A percentile compares a stretch with the other conserved stretches of the same genome.
phyloP scores from a whole-genome alignment of 208 protist genomes.

The Leishmania guyanensis region DNA sequence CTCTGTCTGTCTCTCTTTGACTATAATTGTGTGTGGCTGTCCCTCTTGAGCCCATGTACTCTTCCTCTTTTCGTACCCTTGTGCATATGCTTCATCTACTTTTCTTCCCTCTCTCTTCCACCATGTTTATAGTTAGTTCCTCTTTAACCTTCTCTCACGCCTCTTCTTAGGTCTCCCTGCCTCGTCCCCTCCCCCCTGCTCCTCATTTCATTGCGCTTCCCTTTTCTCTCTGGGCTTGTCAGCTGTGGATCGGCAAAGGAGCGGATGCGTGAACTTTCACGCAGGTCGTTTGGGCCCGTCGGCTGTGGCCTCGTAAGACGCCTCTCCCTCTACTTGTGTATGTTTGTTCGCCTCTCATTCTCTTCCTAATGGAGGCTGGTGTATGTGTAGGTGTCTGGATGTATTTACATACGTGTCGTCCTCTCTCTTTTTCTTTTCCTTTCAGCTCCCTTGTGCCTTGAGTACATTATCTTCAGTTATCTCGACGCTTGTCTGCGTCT shows the following conservation, averaged over 20 bases:
- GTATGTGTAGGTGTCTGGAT: neutral
- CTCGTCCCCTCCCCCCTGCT: neutral
- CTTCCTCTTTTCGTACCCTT: too few species aligned
- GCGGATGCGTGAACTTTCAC: neutral
- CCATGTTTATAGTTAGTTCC: neutral
- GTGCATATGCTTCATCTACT: neutral
- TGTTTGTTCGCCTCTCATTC: neutral
- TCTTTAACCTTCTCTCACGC: neutral
- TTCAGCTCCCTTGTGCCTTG: neutral
- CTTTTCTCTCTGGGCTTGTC: neutral
- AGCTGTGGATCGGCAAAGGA: neutral
- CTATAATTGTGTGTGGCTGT: neutral
- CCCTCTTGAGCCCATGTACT: neutral
- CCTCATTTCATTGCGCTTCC: neutral
- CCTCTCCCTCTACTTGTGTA: neutral
- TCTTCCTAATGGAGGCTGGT: neutral
- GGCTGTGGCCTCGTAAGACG: neutral
- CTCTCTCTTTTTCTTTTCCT: neutral
- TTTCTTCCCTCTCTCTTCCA: neutral
- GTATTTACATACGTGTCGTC: neutral
- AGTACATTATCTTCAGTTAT: neutral
- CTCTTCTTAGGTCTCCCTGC: neutral
- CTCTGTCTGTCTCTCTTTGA: neutral
- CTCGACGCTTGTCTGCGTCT: neutral
- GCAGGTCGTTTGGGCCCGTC: neutral